Conservation (phyloP, 1,284 basidiomycete genomes). For the Meripilus lineatus region DNA sequence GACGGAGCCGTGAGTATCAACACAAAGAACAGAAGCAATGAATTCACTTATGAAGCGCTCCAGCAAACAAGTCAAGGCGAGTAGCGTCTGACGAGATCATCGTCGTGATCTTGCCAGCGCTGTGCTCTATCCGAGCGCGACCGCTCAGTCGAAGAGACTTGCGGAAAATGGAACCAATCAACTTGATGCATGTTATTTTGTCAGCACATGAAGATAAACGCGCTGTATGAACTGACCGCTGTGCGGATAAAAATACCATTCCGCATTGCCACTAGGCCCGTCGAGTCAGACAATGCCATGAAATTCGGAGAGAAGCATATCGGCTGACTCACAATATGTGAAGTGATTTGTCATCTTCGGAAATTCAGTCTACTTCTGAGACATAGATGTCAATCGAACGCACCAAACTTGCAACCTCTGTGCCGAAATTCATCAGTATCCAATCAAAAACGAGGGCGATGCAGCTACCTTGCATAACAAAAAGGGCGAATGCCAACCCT, state of each 20-base stretch:
- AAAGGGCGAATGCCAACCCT: constrained; percentile 55
- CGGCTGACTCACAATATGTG: constrained; percentile 35
- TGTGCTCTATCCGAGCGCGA: constrained; percentile 54
- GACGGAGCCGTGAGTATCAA: constrained; percentile 8
- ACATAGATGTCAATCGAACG: constrained; percentile 10
- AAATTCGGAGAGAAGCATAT: constrained; percentile 3
- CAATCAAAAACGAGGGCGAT: constrained; percentile 18
- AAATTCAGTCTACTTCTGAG: too few relatives aligned
- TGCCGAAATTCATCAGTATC: background rate
- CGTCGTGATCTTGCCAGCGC: constrained; percentile 65
- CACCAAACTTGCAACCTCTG: constrained; percentile 50
- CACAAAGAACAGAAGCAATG: background rate
- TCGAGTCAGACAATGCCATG: background rate
- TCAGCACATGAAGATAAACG: constrained; percentile 3
- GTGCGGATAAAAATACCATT: constrained; percentile 48
- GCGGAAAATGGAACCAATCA: constrained; percentile 67
- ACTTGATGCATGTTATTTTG: constrained; percentile 24
- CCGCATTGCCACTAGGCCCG: constrained; percentile 44
- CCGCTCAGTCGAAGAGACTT: constrained; percentile 69
- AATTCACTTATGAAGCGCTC: constrained; percentile 47
- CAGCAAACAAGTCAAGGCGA: constrained; percentile 43
- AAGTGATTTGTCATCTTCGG: constrained; percentile 51
- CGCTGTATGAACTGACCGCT: constrained; percentile 32
- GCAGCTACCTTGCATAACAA: constrained; percentile 56
- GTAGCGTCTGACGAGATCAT: constrained; percentile 64